Evolutionary conservation across 1,284 basidiomycete species (phyloP).

Genomic region (Trametes sp.): DNA sequence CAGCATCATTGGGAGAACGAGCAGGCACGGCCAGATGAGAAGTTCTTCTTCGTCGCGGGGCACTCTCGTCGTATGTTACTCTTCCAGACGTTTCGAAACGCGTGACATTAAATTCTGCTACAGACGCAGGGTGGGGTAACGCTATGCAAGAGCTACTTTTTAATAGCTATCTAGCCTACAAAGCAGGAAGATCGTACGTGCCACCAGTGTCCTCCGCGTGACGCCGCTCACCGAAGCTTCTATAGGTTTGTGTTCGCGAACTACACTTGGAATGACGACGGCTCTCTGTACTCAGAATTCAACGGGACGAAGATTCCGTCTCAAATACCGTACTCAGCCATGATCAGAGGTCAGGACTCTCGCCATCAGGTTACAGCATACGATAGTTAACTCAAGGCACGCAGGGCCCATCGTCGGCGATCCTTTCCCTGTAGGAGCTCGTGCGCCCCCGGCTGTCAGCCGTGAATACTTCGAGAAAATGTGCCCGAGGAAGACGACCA

Average conservation of each 20-base stretch:
- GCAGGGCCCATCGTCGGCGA: conserved; percentile 50
- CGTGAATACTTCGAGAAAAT: conserved; percentile 46
- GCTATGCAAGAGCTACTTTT: conserved; percentile 59
- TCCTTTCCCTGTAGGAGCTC: conserved; percentile 40
- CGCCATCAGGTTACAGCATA: no score
- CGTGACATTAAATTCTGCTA: background rate
- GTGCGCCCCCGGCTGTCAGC: conserved; percentile 45
- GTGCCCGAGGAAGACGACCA: conserved; percentile 44
- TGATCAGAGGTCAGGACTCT: conserved; percentile 53
- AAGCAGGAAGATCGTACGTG: conserved; percentile 53
- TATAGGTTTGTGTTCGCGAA: conserved; percentile 66
- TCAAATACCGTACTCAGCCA: conserved; percentile 64
- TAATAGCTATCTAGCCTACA: conserved; percentile 54
- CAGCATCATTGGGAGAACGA: conserved; percentile 20
- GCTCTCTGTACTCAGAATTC: conserved; percentile 32
- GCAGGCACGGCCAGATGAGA: conserved; percentile 2
- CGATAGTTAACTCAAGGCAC: background rate
- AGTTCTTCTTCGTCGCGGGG: conserved; percentile 20
- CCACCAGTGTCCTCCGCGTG: background rate
- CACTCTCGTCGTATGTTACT: conserved; percentile 6
- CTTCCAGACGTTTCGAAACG: background rate
- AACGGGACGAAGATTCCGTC: conserved; percentile 57
- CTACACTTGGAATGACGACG: conserved; percentile 57
- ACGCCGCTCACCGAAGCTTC: no score
- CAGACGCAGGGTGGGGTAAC: conserved; percentile 55